Evolutionary conservation across 805 yeast species (phyloP), one percentile per base, ranked within the genome.

Genomic region (Hanseniaspora pseudoguilliermondii): DNA sequence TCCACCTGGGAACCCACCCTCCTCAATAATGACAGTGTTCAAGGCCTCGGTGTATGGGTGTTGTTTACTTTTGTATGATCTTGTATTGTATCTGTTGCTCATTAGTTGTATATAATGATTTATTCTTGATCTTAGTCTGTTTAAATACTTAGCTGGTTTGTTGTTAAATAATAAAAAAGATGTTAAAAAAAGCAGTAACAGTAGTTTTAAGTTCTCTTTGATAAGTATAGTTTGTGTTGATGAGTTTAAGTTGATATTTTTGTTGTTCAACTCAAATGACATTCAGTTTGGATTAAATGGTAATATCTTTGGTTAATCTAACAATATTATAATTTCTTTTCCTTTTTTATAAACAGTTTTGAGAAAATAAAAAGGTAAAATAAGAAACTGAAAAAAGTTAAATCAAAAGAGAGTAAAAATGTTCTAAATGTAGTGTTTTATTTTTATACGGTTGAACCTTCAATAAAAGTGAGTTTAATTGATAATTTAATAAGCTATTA

Each of bases 1-100:
- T 1, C 97, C 97, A 27, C 96, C 96, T 36, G 87, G 78, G 54
- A 77, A 78, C 1, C 90, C 90, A 57, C 91, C 91, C 54, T 75
- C 72, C 49, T 73, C 72, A 54, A 76, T 58, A n/a, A 83, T 82
- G 23, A 56, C 54, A 15, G 54, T 40, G 34, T 50, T 43, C 27
- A 56, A 42, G 13, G 58, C 58, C 13, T 50, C 54, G 1, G 55
- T 50, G 40, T 56, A 56, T 8, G 55, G 50, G 27, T 47, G 47
- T 25, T 54, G 51, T 25, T 23, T 47, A 18, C 18, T 47, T 27
- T 41, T 53, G 35, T 38, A 53, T 36, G 50, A 38, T 53, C 56
- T 52, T 43, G 49, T 43, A 29, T 36, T 44, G 44, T 52, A 52
- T 52, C 55, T 44, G 50, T 53, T 53, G 29, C 50, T 46, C 56